Conservation (phyloP, 306 rosid species). For the Gleditsia sinensis region DNA sequence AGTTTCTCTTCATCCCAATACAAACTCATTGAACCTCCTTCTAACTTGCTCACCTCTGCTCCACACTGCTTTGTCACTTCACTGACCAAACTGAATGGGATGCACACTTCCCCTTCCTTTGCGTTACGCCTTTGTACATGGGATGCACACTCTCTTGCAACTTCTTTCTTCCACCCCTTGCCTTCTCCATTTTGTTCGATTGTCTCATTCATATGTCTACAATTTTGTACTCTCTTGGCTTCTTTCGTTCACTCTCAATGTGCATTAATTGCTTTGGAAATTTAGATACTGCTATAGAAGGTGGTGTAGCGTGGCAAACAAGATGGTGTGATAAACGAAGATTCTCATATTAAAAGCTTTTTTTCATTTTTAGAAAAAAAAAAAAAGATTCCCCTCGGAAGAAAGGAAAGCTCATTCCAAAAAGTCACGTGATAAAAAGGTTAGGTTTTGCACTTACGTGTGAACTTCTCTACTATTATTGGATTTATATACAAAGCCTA, state of each 20-base stretch:
- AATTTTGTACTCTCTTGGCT: neutral
- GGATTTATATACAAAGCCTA: neutral
- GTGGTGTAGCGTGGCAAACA: neutral
- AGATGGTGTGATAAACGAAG: constrained; percentile 40
- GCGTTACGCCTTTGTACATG: constrained; percentile 59
- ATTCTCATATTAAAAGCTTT: neutral
- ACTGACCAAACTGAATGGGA: too few relatives aligned
- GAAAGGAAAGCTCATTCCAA: neutral
- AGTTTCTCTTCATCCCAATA: constrained; percentile 51
- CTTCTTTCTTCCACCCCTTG: constrained; percentile 68
- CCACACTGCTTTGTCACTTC: neutral
- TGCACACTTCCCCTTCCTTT: constrained; percentile 73
- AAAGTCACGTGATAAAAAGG: neutral
- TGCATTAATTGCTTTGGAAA: neutral
- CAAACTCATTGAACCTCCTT: constrained; percentile 17
- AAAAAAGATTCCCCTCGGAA: constrained; percentile 10
- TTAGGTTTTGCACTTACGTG: neutral
- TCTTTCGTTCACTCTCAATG: neutral
- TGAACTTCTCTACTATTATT: neutral
- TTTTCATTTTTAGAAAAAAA: too few relatives aligned
- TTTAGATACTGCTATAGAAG: neutral
- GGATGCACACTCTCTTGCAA: constrained; percentile 67
- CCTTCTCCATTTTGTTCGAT: constrained; percentile 33
- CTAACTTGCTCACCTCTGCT: too few relatives aligned
- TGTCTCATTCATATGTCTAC: neutral